These are phyloP conservation scores for Lactarius deliciosus DNA, from an alignment of 768 basidiomycete species.

Conservation along the genomic window DNA sequence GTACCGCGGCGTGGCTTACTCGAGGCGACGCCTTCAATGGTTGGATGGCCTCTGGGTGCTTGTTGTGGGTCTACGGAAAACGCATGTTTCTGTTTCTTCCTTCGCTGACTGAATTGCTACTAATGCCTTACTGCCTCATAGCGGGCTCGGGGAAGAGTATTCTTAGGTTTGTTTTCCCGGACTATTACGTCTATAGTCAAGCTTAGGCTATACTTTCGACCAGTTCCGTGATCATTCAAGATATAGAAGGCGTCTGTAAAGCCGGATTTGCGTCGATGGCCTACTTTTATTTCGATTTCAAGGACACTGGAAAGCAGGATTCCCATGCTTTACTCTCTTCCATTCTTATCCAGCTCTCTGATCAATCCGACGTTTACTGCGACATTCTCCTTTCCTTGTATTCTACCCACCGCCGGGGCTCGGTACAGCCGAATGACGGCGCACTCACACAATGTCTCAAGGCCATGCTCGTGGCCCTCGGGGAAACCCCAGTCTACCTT, in stretches of 20 bases:
- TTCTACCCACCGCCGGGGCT: background rate
- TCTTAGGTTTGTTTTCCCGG: background rate
- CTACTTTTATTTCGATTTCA: background rate
- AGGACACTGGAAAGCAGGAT: background rate
- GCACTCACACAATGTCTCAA: conserved; percentile 10
- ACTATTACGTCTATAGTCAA: background rate
- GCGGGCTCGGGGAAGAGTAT: conserved; percentile 20
- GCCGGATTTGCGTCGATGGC: background rate
- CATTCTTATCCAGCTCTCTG: conserved; percentile 3
- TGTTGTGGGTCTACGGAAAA: conserved; percentile 11
- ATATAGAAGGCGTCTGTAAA: background rate
- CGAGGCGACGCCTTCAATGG: background rate
- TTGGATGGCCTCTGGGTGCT: background rate
- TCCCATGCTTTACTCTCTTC: background rate
- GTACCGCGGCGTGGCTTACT: conserved; percentile 1
- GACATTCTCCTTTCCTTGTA: background rate
- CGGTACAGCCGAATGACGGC: background rate
- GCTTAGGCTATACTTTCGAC: background rate
- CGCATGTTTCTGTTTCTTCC: background rate
- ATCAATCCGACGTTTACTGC: conserved; percentile 5
- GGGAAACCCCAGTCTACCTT: background rate
- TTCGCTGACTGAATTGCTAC: background rate
- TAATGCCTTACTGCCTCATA: background rate
- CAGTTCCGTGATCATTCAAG: conserved; percentile 9
- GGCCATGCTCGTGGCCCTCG: background rate